Percentiles rank a stretch among this genome's conserved stretches.
These are phyloP conservation scores for Suillus discolor DNA, from an alignment of 768 basidiomycete genomes.

Conservation along the genomic window DNA sequence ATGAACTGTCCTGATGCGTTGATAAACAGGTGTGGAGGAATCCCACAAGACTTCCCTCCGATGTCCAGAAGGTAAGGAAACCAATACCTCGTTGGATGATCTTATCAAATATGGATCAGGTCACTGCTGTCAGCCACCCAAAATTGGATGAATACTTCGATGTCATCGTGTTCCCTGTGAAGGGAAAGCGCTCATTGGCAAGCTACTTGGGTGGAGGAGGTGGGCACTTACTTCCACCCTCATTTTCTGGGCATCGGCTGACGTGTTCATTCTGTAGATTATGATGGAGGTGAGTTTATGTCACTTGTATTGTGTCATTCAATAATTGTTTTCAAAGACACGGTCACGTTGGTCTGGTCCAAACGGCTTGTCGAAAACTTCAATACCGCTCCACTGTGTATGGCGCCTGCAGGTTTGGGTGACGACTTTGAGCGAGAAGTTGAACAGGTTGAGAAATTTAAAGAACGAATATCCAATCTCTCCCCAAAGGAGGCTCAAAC, in stretches of 20 bases:
- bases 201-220: conserved; percentile 76
- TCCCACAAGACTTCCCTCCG: conserved; percentile 71
- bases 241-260: conserved; percentile 1
- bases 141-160: conserved; percentile 55
- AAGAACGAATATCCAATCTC: conserved; percentile 29
- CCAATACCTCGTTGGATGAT: not conserved
- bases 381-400: conserved; percentile 41
- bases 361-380: conserved; percentile 52
- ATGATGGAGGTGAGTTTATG: conserved; percentile 64
- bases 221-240: conserved; percentile 30
- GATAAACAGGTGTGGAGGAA: conserved; percentile 49
- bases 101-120: conserved; percentile 39
- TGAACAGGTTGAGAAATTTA: conserved; percentile 48
- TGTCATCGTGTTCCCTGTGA: conserved; percentile 56
- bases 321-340: conserved; percentile 42
- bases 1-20: not conserved
- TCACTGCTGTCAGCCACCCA: conserved; percentile 55
- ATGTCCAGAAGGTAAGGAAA: conserved; percentile 63
- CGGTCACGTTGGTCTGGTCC: conserved; percentile 49
- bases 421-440: conserved; percentile 53
- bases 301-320: not conserved
- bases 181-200: conserved; percentile 60
- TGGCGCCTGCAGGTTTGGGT: conserved; percentile 45
- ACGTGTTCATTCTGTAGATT: conserved; percentile 46
- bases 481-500: conserved; percentile 34